Base-by-base conservation (phyloP, 2,329 filamentous ascomycete species). In the Claviceps pazoutovae region DNA sequence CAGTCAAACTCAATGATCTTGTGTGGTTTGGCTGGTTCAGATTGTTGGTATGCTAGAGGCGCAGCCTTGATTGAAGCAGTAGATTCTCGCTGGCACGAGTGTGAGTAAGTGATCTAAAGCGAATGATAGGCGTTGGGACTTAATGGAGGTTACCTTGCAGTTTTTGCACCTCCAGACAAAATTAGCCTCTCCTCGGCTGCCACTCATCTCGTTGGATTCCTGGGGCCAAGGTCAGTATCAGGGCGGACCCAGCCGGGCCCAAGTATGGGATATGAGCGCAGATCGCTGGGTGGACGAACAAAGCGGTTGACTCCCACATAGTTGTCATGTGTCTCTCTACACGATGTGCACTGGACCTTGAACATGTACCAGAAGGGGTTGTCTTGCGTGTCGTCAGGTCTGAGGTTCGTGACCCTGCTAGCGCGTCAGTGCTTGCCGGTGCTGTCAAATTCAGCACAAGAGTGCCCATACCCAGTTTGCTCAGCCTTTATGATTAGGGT, bases 141-240 rank as follows among this genome's bases (percentile, higher is more conserved):
- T 5, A 5, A 8, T 4, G 17, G 5, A 38, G 2, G 21, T 6
- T 59, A 93, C 89, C 80, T 93, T 94, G 82, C 93, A 98, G 65
- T 93, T 91, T 70, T 94, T 95, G 78, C 93, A 98, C 68, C 83
- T 90, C 91, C 93, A 98, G n/a, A 98, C 93, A 68, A 98, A 98
- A 69, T 97, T 97, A 55, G 93, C 93, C 68, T 97, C 90, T 57
- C 93, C 93, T 62, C 88, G 80, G 67, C 90, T 96, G 38, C 90
- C 90, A 57, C 88, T 93, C 67, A 96, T 82, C 57, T 96, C 89
- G 64, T 94, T 90, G 62, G 75, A 78, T 65, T 97, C 91, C 88
- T 95, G 56, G 3, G 1, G 4, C 41, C 16, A 36, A 17, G 51
- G 62, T 49, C 56, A 54, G n/a, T 11, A 23, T 23, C 41, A 39